Base-by-base conservation (phyloP, 805 yeast genomes). In the Grigorovia transvaalensis region DNA sequence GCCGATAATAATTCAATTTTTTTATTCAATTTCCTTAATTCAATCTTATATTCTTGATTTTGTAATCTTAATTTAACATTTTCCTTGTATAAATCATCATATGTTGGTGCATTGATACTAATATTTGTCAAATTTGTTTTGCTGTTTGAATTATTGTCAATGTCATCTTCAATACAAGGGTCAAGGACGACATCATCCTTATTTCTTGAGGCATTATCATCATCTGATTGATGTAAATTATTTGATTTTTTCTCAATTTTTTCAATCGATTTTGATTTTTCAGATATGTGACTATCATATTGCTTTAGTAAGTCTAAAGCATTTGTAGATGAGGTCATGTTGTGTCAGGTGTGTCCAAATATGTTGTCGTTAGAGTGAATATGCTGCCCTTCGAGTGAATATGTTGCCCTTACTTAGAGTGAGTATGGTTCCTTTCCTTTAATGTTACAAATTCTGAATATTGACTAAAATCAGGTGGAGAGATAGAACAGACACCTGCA, bases 21-120 rank as follows among this genome's bases (percentile, higher is more conserved):
- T 47, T 54, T 52, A 18, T 56, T 51, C 30, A 65, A 48, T 29
- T 58, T 54, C 12, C 55, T 51, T 11, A 65, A 52, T 50, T 65
- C 68, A 5, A 56, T 53, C 29, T 59, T 63, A 30, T 61, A 54
- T 45, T 64, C 65, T 43, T 60, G 50, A 9, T 62, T 47, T 50
- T 62, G 61, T 23, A 62, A 47, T 49, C 58, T 60, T 23, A 66
- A 52, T 52, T 58, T 58, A 4, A 59, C 59, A 47, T 66, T 66
- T 47, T 66, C 71, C 47, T 62, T 63, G 45, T 61, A 57, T 9
- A 65, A 52, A 17, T 60, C 65, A 50, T 66, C 69, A 54, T 66
- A 64, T 4, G 63, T 47, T 7, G 59, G 61, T 27, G 51, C 53
- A 12, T 55, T 51, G 42, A 15, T 38, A 38, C 15, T n/a, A 38